Conservation (phyloP, 495 filamentous ascomycete genomes). For the Gamarada debralockiae region DNA sequence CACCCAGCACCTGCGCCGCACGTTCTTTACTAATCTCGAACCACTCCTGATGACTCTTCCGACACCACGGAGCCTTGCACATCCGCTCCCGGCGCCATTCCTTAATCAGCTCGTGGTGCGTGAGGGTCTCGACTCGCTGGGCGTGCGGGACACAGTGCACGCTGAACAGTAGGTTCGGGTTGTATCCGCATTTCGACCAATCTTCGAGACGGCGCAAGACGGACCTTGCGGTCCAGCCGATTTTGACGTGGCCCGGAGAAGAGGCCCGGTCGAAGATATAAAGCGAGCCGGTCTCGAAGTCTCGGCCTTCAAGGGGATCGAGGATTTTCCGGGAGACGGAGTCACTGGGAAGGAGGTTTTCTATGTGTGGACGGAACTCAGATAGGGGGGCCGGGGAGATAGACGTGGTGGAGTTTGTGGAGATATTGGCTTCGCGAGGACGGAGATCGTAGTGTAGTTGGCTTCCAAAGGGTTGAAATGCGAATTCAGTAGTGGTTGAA, state of each 20-base stretch:
- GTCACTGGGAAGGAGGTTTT: conserved; percentile 3
- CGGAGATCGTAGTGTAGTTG: conserved; percentile 6
- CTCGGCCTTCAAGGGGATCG: conserved; percentile 1
- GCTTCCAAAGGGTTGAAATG: background rate
- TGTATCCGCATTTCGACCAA: conserved; percentile 8
- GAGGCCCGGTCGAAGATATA: conserved; percentile 6
- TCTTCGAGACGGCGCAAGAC: background rate
- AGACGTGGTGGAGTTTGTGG: background rate
- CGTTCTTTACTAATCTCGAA: conserved; percentile 11
- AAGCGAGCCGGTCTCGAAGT: conserved; percentile 11
- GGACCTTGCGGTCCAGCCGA: conserved; percentile 8
- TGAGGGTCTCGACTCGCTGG: conserved; percentile 14
- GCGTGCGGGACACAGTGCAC: conserved; percentile 7
- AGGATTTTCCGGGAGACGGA: conserved; percentile 5
- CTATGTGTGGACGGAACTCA: conserved; percentile 5
- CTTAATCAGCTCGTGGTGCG: conserved; percentile 13
- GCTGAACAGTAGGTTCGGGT: conserved; percentile 8
- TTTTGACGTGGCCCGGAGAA: conserved; percentile 10
- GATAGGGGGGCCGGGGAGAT: background rate
- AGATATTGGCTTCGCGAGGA: conserved; percentile 1
- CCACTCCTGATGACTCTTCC: conserved; percentile 9
- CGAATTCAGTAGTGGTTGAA: too few relatives aligned
- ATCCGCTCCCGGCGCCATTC: conserved; percentile 16
- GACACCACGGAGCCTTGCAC: conserved; percentile 1
- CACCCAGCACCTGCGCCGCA: conserved; percentile 5